These are phyloP conservation scores for Ophiostoma tasmaniense DNA, from an alignment of 2,329 filamentous ascomycete species.

Conservation along the genomic window DNA sequence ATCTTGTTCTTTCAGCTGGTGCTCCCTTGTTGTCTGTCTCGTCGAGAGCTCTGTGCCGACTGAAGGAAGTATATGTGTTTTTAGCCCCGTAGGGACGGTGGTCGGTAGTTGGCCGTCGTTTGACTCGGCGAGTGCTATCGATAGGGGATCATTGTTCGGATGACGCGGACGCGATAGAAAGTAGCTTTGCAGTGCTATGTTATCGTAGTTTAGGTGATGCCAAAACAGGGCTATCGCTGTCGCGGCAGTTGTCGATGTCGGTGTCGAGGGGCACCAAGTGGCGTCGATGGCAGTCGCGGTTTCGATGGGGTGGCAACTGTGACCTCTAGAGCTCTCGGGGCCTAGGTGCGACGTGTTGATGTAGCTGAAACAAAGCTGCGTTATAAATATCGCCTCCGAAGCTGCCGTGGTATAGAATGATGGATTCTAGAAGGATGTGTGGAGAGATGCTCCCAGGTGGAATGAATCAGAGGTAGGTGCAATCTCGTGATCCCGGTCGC, in stretches of 20 bases:
- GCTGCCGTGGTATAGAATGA: neutral
- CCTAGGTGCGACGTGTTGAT: neutral
- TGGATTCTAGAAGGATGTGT: neutral
- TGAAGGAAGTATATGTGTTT: neutral
- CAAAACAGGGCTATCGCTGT: neutral
- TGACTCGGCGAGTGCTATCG: constrained; percentile 10
- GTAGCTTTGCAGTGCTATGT: neutral
- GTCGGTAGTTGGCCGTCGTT: constrained; percentile 3
- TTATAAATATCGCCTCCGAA: neutral
- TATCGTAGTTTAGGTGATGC: neutral
- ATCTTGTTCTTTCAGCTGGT: constrained; percentile 26
- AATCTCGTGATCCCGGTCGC: neutral
- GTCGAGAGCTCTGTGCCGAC: neutral
- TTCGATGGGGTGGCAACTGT: neutral
- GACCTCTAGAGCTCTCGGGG: neutral
- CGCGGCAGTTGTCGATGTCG: too few species aligned
- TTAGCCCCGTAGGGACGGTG: neutral
- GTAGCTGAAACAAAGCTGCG: neutral
- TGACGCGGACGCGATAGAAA: neutral
- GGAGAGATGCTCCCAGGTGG: neutral
- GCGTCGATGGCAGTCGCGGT: neutral
- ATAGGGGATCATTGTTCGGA: constrained; percentile 3
- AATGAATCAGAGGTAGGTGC: neutral
- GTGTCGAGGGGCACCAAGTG: neutral
- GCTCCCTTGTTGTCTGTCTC: neutral